phyloP scores from a whole-genome alignment of 163 green algal genomes.

The Coccomyxa subellipsoidea region DNA sequence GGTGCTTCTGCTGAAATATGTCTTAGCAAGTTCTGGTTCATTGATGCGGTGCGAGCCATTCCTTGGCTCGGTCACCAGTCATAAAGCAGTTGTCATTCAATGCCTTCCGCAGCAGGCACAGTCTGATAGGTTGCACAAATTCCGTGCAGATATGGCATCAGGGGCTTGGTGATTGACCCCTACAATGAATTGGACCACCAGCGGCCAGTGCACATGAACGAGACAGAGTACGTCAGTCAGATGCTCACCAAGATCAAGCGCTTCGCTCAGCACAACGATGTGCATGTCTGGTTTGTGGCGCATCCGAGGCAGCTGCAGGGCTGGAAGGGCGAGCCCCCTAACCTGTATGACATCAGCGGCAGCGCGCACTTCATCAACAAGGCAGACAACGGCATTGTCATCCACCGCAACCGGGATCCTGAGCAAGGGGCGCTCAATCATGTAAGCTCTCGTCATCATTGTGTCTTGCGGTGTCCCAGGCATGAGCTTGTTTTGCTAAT shows the following conservation, averaged over 20 bases:
- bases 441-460: background rate
- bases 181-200: slow-evolving; percentile 94
- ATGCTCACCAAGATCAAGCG: slow-evolving; percentile 92
- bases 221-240: slow-evolving; percentile 93
- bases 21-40: too few species aligned
- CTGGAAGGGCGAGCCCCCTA: slow-evolving; percentile 47
- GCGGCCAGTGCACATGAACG: slow-evolving; percentile 51
- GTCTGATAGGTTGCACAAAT: background rate
- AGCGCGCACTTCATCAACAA: slow-evolving; percentile 98
- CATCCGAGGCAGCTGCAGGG: slow-evolving; percentile 74
- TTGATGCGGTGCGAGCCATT: too few species aligned
- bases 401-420: slow-evolving; percentile 75
- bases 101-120: background rate
- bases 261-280: slow-evolving; percentile 78
- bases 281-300: slow-evolving; percentile 92
- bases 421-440: slow-evolving; percentile 23
- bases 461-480: background rate
- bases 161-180: slow-evolving; percentile 92
- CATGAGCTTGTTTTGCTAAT: background rate
- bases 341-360: slow-evolving; percentile 86
- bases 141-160: slow-evolving; percentile 78
- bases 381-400: slow-evolving; percentile 90
- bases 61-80: background rate
- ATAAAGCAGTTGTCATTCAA: background rate
- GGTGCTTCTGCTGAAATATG: slow-evolving; percentile 36